Percentiles rank a stretch among this genome's conserved stretches.
phyloP scores from a whole-genome alignment of 140 eudicot species.

The Stevia rebaudiana region DNA sequence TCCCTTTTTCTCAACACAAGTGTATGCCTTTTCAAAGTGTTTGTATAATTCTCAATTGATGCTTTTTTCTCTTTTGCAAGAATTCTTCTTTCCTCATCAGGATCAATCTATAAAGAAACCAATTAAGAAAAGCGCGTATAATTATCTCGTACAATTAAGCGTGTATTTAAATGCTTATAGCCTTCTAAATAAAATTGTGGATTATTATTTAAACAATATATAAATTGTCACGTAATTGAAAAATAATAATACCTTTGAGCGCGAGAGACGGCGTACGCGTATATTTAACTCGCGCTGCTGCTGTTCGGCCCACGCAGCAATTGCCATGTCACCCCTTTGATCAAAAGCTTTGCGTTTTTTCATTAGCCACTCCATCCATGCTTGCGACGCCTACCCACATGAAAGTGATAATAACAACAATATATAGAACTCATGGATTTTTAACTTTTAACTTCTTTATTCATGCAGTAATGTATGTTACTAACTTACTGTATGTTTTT shows the following conservation, averaged over 20 bases:
- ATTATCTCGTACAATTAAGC: too few relatives aligned
- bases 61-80: slow-evolving; percentile 85
- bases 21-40: slow-evolving; percentile 73
- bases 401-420: too few relatives aligned
- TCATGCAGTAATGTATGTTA: neutral
- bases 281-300: slow-evolving; percentile 80
- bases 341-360: slow-evolving; percentile 92
- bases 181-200: neutral
- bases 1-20: slow-evolving; percentile 86
- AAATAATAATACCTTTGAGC: slow-evolving; percentile 85
- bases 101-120: slow-evolving; percentile 52
- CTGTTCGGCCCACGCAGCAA: slow-evolving; percentile 99
- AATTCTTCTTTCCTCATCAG: slow-evolving; percentile 87
- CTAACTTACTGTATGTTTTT: too few relatives aligned
- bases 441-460: too few relatives aligned
- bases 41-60: slow-evolving; percentile 56
- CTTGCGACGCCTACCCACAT: slow-evolving; percentile 75
- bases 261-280: slow-evolving; percentile 89
- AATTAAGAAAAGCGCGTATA: neutral
- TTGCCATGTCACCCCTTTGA: slow-evolving; percentile 96
- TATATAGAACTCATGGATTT: too few relatives aligned
- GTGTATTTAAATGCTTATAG: neutral
- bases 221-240: neutral
- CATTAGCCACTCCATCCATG: slow-evolving; percentile 96
- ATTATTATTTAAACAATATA: neutral